Base-by-base conservation (phyloP, 306 rosid species). In the Morella rubra region DNA sequence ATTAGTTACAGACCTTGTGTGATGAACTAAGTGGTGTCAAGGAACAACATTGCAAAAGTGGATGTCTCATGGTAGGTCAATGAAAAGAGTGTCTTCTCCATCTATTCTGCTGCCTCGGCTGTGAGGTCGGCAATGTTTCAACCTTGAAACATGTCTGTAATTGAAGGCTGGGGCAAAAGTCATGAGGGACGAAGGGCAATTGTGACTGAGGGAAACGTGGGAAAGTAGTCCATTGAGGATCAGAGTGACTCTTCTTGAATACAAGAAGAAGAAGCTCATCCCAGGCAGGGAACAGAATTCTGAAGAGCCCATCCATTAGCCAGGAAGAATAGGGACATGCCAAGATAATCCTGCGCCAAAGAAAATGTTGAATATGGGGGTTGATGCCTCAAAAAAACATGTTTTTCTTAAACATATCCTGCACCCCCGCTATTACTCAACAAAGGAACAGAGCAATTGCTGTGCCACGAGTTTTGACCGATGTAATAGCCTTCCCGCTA, bases 291-390 rank as follows among this genome's bases (percentile, higher is more conserved):
- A 76, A 88, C 72, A 64, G 80, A 84, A 78, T 90, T 89, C 96
- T 85, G 97, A 84, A 87, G 87, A 80, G 90, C 92, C 85, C 93
- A 88, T 87, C 94, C 96, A 83, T 90, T 89, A 87, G 90, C 93
- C 90, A 76, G 90, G 87, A 80, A 90, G 93, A 81, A 81, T 76
- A 88, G 90, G 98, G 93, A 85, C 84, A 85, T 91, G 98, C 98
- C 90, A 87, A 84, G 88, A 83, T 85, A 91, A 89, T 87, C 99
- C 98, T 96, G 99, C 99, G 92, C 85, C 98, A 96, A 92, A 92
- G 93, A 96, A 93, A 93, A 96, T 91, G 93, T 88, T 92, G 98
- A 93, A 91, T 85, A 89, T 84, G 97, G 99, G 90, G 97, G 87
- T 77, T 73, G 87, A 87, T 79, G 91, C 89, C 83, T 84, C 85